Base-by-base conservation (phyloP, 805 yeast species). In the Metschnikowia amazonensis region DNA sequence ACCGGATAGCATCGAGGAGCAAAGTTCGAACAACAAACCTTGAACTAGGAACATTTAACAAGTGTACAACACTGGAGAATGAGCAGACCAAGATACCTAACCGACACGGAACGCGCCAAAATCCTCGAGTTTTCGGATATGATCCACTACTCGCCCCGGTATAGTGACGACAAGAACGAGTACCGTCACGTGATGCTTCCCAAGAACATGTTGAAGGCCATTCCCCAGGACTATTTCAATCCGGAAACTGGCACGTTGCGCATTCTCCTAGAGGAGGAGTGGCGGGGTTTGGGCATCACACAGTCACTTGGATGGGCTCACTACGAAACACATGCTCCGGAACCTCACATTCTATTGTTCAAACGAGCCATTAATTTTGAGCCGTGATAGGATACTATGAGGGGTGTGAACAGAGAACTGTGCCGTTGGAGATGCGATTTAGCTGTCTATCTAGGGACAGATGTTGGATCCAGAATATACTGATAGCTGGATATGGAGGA, bases 241-340 rank as follows among this genome's bases (percentile, higher is more conserved):
- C 82, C 89, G 1, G 96, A 90, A 48, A 88, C 96, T 2, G 98
- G 98, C 4, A 94, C 99, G 0, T 74, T 94, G 56, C 81, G 96
- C 54, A 88, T 94, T 36, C 70, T 94, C 32, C 67, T 86, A 40
- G 99, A 94, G 65, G 98, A 94, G 55, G 99, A 94, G 67, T 94
- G 99, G 99, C 77, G 99, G 65, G 98, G 97, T 1, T 71, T 94
- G 41, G 99, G 99, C 2, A 89, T 94, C 59, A 94, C 98, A 5
- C 99, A 94, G 66, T 86, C 96, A 30, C 72, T 94, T 49, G 99
- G 99, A 1, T 94, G 99, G 99, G 94, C 78, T 44, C 99, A 94
- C 66, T 94, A 92, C 62, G 99, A 94, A 60, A 90, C 96, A 34
- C 99, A 94, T 64, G 76, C 98, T 1, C 99, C 99, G 36, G 99